These are phyloP conservation scores for Lenzites betulinus DNA, from an alignment of 768 basidiomycete species.

Conservation along the genomic window DNA sequence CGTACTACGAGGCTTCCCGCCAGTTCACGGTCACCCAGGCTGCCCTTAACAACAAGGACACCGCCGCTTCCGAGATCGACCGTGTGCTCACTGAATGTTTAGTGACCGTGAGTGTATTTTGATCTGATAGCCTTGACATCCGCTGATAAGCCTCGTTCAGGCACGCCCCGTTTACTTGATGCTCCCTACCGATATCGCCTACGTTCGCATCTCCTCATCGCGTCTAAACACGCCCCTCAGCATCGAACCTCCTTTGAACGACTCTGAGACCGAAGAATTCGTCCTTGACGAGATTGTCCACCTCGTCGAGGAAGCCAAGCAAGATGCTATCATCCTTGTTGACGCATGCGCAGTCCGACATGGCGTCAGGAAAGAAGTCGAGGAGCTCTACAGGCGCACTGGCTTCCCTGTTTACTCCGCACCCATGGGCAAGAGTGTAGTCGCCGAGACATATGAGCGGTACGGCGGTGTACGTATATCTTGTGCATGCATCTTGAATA, in stretches of 20 bases:
- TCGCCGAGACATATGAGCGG: constrained; percentile 69
- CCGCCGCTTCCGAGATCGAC: constrained; percentile 75
- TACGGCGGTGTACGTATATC: constrained; percentile 72
- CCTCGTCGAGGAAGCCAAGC: constrained; percentile 59
- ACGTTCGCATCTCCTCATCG: constrained; percentile 63
- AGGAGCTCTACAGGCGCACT: constrained; percentile 63
- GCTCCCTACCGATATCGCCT: constrained; percentile 82
- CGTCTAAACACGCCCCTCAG: constrained; percentile 62
- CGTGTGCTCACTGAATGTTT: constrained; percentile 72
- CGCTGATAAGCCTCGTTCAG: constrained; percentile 34
- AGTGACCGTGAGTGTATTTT: constrained; percentile 42
- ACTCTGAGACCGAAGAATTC: constrained; percentile 59
- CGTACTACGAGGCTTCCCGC: constrained; percentile 72
- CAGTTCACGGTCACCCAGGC: constrained; percentile 77
- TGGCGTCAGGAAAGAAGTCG: constrained; percentile 60
- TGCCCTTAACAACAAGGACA: constrained; percentile 49
- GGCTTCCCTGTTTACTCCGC: constrained; percentile 73
- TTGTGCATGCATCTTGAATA: background rate
- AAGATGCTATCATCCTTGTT: constrained; percentile 72
- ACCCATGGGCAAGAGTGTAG: constrained; percentile 80
- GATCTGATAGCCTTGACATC: background rate
- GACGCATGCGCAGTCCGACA: constrained; percentile 83
- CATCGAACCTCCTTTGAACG: constrained; percentile 50
- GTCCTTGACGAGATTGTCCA: constrained; percentile 75
- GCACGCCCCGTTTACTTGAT: constrained; percentile 87